These are phyloP conservation scores for Ophiostoma sp. DNA, from an alignment of 2,329 filamentous ascomycete genomes.

Conservation along the genomic window DNA sequence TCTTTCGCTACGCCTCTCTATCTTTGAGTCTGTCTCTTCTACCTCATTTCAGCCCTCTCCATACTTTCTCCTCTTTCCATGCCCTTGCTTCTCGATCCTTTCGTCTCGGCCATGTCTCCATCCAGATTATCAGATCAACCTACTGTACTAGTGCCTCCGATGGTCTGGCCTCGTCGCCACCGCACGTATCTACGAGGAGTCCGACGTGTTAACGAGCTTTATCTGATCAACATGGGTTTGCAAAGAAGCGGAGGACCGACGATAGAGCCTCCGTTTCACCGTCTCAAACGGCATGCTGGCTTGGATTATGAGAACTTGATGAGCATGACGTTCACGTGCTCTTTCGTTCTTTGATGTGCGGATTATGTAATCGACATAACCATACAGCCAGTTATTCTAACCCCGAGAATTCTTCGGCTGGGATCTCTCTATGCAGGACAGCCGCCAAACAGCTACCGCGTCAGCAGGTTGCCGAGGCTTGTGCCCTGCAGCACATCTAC, in stretches of 20 bases:
- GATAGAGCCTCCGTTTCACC: background rate
- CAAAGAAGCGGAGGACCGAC: background rate
- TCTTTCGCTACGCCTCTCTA: background rate
- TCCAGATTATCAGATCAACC: slow-evolving; percentile 14
- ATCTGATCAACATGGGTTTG: slow-evolving; percentile 5
- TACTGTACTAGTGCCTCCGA: background rate
- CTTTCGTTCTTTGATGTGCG: background rate
- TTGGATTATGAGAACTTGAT: background rate
- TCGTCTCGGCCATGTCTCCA: background rate
- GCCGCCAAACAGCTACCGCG: background rate
- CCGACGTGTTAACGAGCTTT: background rate
- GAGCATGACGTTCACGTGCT: background rate
- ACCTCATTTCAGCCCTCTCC: background rate
- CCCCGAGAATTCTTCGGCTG: too few species aligned
- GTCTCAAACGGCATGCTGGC: background rate
- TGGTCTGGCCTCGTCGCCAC: background rate
- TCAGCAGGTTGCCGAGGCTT: background rate
- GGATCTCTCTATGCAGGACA: too few species aligned
- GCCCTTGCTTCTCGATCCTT: background rate
- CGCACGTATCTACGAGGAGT: slow-evolving; percentile 6
- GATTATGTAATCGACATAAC: background rate
- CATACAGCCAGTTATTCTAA: too few species aligned
- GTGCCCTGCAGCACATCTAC: background rate
- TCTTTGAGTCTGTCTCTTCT: too few species aligned
- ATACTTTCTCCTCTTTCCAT: background rate